Evolutionary conservation across 2,329 filamentous ascomycete species (phyloP), one percentile per base, ranked within the genome.

Genomic region (Fusarium papillatum): DNA sequence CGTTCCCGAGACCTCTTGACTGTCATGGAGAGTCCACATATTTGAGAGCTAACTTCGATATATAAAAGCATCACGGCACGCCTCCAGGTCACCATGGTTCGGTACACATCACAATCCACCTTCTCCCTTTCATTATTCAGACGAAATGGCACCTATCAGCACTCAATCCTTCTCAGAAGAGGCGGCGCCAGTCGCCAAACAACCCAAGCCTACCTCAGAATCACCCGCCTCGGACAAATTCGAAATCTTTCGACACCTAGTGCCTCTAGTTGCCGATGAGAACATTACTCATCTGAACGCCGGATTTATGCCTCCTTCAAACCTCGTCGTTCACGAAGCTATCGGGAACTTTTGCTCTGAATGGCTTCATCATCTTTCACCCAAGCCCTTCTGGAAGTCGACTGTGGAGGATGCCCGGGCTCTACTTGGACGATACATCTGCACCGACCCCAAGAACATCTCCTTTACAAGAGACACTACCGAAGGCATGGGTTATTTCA

Each of bases 381-480:
- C 82, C 19, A 78, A 83, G 39, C 26, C 78, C 0, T 61, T 46
- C 24, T 76, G 82, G 82, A 78, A 77, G 22, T 60, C 55, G 1
- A 55, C 60, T 1, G 69, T 69, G 3, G 78, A 80, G 50, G 76
- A 77, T 14, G 68, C 78, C n/a, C 73, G 79, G 0, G 34, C 62
- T 2, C 72, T 82, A 0, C 10, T 84, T 7, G 82, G 71, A 2
- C 67, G 74, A 11, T 82, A 81, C 66, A 79, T 83, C 74, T 79
- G 81, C 48, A 73, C 81, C n/a, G 70, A 79, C 4, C 63, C 73
- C 1, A 61, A 73, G 0, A 67, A 74, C 3, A 73, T 84, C 19
- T 79, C 80, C 4, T 80, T 83, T 53, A 82, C 80, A 1, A 77
- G 81, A 4, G 81, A 84, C 60, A 83, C 82, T 0, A 84, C 82